Conservation (phyloP, 1,284 basidiomycete genomes). For the Mycena sp. region DNA sequence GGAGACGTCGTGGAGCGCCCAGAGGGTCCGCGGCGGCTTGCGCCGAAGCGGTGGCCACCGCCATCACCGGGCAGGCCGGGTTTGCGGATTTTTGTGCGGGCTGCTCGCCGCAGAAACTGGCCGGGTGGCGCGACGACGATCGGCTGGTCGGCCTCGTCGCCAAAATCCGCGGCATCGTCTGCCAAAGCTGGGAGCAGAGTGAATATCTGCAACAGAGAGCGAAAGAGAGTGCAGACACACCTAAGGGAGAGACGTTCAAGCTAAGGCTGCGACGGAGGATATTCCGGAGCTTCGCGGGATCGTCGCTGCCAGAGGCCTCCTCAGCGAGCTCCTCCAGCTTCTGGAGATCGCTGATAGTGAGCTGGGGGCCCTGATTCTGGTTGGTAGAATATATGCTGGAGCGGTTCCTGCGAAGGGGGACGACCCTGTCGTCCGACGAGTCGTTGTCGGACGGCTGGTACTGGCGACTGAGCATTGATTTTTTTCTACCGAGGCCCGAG, state of each 20-base stretch:
- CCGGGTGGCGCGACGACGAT: slow-evolving; percentile 91
- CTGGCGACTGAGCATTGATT: slow-evolving; percentile 91
- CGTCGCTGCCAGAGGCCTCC: slow-evolving; percentile 84
- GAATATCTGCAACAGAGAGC: slow-evolving; percentile 63
- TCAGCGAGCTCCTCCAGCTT: slow-evolving; percentile 93
- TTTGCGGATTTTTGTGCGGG: slow-evolving; percentile 96
- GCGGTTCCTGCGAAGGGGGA: slow-evolving; percentile 75
- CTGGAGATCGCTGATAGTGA: slow-evolving; percentile 94
- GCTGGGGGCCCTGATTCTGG: slow-evolving; percentile 69
- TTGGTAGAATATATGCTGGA: slow-evolving; percentile 60
- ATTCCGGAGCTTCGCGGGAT: slow-evolving; percentile 85
- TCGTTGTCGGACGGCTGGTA: slow-evolving; percentile 84
- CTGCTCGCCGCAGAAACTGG: slow-evolving; percentile 89
- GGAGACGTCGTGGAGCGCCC: slow-evolving; percentile 47
- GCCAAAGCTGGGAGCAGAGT: slow-evolving; percentile 67
- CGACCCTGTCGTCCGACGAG: slow-evolving; percentile 72
- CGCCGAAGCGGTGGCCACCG: slow-evolving; percentile 82
- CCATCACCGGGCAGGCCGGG: slow-evolving; percentile 79
- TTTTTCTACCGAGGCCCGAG: slow-evolving; percentile 74
- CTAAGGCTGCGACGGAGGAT: slow-evolving; percentile 90
- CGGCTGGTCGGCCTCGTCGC: slow-evolving; percentile 89
- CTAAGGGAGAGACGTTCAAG: slow-evolving; percentile 85
- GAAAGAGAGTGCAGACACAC: slow-evolving; percentile 58
- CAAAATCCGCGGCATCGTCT: no score
- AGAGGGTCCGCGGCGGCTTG: slow-evolving; percentile 57